Percentiles rank a stretch among this genome's conserved stretches.
phyloP scores from a whole-genome alignment of 768 basidiomycete genomes.

The Psilocybe sp. region DNA sequence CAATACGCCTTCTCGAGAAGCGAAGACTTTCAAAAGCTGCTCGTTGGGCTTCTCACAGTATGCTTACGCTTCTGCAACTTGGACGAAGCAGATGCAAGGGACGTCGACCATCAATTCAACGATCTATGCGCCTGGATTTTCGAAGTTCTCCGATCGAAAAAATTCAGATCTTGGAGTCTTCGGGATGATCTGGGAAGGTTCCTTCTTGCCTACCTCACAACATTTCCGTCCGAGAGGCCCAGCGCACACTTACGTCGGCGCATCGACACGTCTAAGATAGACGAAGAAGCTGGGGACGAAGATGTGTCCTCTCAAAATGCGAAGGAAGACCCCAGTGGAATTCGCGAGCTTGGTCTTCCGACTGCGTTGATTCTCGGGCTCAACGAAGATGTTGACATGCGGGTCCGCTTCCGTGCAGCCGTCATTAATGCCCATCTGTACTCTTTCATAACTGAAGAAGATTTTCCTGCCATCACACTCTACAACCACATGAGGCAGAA shows the following conservation, averaged over 20 bases:
- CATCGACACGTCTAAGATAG: neutral
- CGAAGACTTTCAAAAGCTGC: constrained; percentile 49
- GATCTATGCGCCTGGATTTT: constrained; percentile 56
- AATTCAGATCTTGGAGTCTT: constrained; percentile 60
- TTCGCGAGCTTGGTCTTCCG: constrained; percentile 28
- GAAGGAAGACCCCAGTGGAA: neutral
- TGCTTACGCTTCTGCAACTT: constrained; percentile 60
- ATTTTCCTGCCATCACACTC: constrained; percentile 27
- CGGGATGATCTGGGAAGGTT: constrained; percentile 66
- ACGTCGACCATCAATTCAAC: constrained; percentile 43
- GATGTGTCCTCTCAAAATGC: too few relatives aligned
- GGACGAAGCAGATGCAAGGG: constrained; percentile 24
- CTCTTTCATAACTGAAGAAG: constrained; percentile 38
- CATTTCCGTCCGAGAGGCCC: constrained; percentile 50
- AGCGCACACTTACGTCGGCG: constrained; percentile 40
- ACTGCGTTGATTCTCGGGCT: constrained; percentile 48
- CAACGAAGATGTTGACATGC: constrained; percentile 70
- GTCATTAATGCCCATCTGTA: constrained; percentile 58
- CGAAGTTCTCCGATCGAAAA: constrained; percentile 33
- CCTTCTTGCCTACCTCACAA: constrained; percentile 58
- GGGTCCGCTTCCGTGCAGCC: constrained; percentile 80
- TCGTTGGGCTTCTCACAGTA: constrained; percentile 60
- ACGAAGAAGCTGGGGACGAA: too few relatives aligned
- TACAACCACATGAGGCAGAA: constrained; percentile 47
- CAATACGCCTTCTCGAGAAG: constrained; percentile 55